phyloP scores from a whole-genome alignment of 805 yeast genomes.

The Pichia nanzhaoensis region DNA sequence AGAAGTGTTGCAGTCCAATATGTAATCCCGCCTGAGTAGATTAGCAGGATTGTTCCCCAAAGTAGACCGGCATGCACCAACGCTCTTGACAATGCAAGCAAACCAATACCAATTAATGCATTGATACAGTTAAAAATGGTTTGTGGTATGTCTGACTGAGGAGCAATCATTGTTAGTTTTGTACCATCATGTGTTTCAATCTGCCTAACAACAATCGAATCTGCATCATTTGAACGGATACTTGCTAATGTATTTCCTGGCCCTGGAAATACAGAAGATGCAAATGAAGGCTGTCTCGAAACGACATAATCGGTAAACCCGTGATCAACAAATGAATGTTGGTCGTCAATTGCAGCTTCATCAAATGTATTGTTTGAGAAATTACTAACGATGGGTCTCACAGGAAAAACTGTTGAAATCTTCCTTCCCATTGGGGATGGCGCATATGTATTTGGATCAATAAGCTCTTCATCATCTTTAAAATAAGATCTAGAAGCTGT shows the following conservation, averaged over 20 bases:
- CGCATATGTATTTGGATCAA: constrained; percentile 61
- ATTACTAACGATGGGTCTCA: constrained; percentile 9
- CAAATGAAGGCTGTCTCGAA: constrained; percentile 18
- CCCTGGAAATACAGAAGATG: constrained; percentile 9
- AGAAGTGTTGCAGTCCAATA: constrained; percentile 71
- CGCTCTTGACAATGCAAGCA: constrained; percentile 61
- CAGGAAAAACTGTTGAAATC: constrained; percentile 45
- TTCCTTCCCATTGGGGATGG: constrained; percentile 61
- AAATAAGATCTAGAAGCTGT: constrained; percentile 60
- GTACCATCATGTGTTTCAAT: constrained; percentile 69
- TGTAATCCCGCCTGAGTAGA: constrained; percentile 59
- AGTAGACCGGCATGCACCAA: constrained; percentile 60
- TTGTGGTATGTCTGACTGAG: constrained; percentile 74
- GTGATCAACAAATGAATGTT: constrained; percentile 31
- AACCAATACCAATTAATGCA: constrained; percentile 61
- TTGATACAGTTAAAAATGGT: constrained; percentile 63
- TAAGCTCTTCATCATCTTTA: constrained; percentile 53
- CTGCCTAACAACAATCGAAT: constrained; percentile 33
- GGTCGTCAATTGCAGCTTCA: constrained; percentile 34
- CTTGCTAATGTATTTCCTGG: constrained; percentile 15
- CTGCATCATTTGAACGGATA: constrained; percentile 23
- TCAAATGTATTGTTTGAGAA: constrained; percentile 19
- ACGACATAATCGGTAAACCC: constrained; percentile 25
- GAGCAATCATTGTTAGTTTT: constrained; percentile 63
- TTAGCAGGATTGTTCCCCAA: constrained; percentile 53